phyloP scores from a whole-genome alignment of 1,284 basidiomycete species.

The Dichomitus squalens region DNA sequence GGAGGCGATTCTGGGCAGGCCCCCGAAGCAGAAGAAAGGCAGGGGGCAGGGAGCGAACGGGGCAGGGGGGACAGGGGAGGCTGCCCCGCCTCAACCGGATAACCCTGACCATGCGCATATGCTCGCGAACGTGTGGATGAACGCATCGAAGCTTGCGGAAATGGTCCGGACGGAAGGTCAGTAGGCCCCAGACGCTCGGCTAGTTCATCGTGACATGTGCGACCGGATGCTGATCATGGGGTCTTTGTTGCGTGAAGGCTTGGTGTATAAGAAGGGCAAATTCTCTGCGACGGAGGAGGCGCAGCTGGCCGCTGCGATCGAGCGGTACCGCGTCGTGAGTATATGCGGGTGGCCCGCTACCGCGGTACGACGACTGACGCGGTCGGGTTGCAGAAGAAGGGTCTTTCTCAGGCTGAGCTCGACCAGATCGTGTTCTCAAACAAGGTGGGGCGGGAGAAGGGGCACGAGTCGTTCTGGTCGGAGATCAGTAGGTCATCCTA shows the following conservation, averaged over 20 bases:
- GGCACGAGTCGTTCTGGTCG: conserved; percentile 72
- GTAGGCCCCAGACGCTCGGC: neutral
- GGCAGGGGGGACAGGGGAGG: conserved; percentile 28
- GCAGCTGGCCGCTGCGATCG: conserved; percentile 63
- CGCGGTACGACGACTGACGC: neutral
- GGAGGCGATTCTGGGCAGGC: conserved; percentile 36
- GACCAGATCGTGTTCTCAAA: conserved; percentile 65
- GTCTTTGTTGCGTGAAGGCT: conserved; percentile 48
- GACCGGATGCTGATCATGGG: conserved; percentile 5
- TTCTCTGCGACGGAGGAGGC: conserved; percentile 78
- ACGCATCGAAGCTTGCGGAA: conserved; percentile 63
- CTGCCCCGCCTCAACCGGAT: conserved; percentile 22
- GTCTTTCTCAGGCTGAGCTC: conserved; percentile 54
- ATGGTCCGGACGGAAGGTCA: conserved; percentile 68
- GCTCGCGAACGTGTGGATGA: conserved; percentile 76
- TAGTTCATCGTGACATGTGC: neutral
- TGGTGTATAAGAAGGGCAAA: conserved; percentile 83
- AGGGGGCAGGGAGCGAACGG: conserved; percentile 2
- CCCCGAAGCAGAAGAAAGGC: conserved; percentile 38
- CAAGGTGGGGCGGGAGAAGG: conserved; percentile 59
- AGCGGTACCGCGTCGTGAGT: conserved; percentile 61
- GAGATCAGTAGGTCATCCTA: conserved; percentile 62
- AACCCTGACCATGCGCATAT: conserved; percentile 51
- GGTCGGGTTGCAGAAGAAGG: conserved; percentile 41
- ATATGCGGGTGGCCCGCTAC: neutral